Conservation (phyloP, 2,329 filamentous ascomycete genomes). For the Ascochyta rabiei region DNA sequence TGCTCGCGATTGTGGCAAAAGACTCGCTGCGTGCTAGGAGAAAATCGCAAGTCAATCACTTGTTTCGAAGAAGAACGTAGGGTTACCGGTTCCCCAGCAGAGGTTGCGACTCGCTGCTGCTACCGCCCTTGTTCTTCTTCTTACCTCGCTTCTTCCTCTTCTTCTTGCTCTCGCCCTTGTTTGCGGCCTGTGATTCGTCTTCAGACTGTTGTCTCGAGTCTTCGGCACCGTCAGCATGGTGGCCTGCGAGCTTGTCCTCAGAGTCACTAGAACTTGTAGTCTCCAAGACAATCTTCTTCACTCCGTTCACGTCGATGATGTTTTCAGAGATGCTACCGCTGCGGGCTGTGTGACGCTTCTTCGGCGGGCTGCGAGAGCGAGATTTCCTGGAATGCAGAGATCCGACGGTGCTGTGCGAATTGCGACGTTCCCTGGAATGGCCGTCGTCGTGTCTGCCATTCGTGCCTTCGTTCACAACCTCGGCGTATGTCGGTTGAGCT, state of each 20-base stretch:
- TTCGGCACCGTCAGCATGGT: constrained; percentile 29
- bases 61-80: constrained; percentile 4
- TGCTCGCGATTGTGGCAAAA: not conserved
- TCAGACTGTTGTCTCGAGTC: constrained; percentile 29
- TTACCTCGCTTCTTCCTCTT: constrained; percentile 43
- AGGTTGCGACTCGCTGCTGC: constrained; percentile 40
- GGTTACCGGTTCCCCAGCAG: constrained; percentile 32
- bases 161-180: constrained; percentile 46
- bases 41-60: not conserved
- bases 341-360: constrained; percentile 60
- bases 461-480: constrained; percentile 18
- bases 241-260: constrained; percentile 30
- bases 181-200: constrained; percentile 28
- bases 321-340: constrained; percentile 82
- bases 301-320: constrained; percentile 73
- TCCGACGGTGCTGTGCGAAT: constrained; percentile 43
- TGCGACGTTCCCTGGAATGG: constrained; percentile 21
- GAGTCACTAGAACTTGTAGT: constrained; percentile 64
- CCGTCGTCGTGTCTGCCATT: constrained; percentile 23
- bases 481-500: constrained; percentile 14
- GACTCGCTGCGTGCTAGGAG: not conserved
- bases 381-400: constrained; percentile 38
- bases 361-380: constrained; percentile 31
- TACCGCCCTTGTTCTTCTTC: constrained; percentile 46
- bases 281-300: constrained; percentile 77